Evolutionary conservation across 2,329 filamentous ascomycete species (phyloP), one percentile per base, ranked within the genome.

Genomic region (Botrytis aclada): DNA sequence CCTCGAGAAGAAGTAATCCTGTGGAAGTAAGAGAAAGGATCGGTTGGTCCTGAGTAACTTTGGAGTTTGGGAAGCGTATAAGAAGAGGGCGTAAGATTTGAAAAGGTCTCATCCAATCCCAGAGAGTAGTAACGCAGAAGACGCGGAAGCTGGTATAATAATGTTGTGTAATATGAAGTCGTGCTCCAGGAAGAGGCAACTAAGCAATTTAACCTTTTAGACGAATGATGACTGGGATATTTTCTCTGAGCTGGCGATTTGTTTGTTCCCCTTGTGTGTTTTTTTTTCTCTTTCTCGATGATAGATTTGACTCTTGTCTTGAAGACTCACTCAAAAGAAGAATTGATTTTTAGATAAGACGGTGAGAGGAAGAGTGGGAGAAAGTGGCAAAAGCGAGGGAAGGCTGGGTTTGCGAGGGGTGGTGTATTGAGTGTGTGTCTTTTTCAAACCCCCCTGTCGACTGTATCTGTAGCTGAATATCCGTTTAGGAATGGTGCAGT

Each of bases 1-100:
- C 74, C 76, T 74, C 73, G 75, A 76, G 76, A 77, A 77, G 71
- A 78, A 79, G 78, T 79, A 76, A 75, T 71, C 43, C 58, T 71
- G 37, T 71, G 69, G 69, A 51, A 63, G 58, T 47, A 41, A 64
- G 61, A 51, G 39, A 39, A 39, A 64, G 10, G 37, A 71, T 45
- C 45, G 58, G 69, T 71, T 71, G 69, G 69, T 78, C 75, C 75
- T 72, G 70, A 69, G 58, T 58, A 54, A 71, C 62, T 51, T 14
- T 56, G 51, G 16, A 18, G n/a, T 29, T 60, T 66, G 63, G 22
- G 25, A 43, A 18, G 56, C 39, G 70, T 45, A 29, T 56, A 32
- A 37, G 69, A 63, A 54, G 34, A 47, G 51, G 29, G 56, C 22
- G 69, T 45, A n/a, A 54, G 47, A 67, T 41, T 56, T 41, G 22